Evolutionary conservation across 192 early-diverging fungal species (phyloP).

Genomic region (Dispira simplex): DNA sequence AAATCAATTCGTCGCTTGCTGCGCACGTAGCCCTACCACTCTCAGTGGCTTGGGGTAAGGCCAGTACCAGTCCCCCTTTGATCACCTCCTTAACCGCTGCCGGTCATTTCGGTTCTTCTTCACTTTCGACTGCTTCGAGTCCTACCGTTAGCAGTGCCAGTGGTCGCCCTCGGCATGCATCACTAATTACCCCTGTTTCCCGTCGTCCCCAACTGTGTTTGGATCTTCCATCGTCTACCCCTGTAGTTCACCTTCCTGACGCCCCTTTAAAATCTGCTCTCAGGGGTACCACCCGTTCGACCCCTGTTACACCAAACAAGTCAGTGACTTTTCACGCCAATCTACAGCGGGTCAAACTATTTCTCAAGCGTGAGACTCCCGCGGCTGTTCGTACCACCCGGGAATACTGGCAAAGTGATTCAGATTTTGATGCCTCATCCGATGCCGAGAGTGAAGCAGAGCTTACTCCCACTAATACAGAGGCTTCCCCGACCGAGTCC

Average conservation of each 20-base stretch:
- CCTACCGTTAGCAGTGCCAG: not conserved
- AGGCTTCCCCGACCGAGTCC: not conserved
- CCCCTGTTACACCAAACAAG: conserved; percentile 28
- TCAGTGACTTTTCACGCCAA: conserved; percentile 52
- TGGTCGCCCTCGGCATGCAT: not conserved
- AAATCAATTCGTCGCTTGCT: not conserved
- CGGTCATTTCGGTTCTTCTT: conserved; percentile 5
- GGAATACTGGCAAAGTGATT: conserved; percentile 14
- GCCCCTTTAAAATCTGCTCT: conserved; percentile 13
- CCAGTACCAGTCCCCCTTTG: conserved; percentile 9
- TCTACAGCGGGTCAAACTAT: conserved; percentile 51
- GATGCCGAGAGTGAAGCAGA: not conserved
- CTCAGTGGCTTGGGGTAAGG: conserved; percentile 11
- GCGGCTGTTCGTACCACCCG: conserved; percentile 27
- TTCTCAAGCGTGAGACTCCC: conserved; percentile 53
- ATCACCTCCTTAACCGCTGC: conserved; percentile 3
- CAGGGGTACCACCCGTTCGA: conserved; percentile 15
- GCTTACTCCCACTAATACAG: too few relatives aligned
- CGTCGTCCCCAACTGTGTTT: not conserved
- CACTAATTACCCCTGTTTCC: conserved; percentile 2
- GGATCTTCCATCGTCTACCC: conserved; percentile 4
- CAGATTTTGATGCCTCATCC: conserved; percentile 13
- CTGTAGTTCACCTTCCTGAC: not conserved
- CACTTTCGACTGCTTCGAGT: not conserved
- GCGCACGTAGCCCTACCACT: not conserved